Evolutionary conservation across 2,329 filamentous ascomycete species (phyloP), one percentile per base, ranked within the genome.

Genomic region (Dactylonectria estremocensis): DNA sequence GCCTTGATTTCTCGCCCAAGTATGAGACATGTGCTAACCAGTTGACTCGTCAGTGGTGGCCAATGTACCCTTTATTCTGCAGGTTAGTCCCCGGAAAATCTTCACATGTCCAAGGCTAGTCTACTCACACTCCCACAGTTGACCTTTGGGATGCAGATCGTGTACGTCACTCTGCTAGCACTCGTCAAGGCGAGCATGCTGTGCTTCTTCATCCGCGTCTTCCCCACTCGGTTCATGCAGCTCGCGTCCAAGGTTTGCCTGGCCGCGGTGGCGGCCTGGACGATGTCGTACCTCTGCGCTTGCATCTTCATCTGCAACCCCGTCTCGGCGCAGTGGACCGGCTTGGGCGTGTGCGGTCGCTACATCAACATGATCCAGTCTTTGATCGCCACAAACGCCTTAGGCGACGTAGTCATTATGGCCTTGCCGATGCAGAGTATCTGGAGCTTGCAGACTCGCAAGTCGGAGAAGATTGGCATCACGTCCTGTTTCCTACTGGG

Each of bases 281-380:
- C 78, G n/a, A 78, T 85, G 50, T 78, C 81, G 18, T 83, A 81
- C 56, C 75, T 85, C 16, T 81, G 78, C 7, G 57, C 75, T 3
- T 77, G 71, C 72, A 80, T 86, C 61, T 86, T 87, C 72, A 80
- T 85, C 49, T 87, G 85, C 75, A 79, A 77, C 0, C 85, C 84
- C 0, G 78, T 86, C 6, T 71, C 80, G 7, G 84, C 82, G 62
- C 77, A 83, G 2, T 87, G 84, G 84, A 77, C 83, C 8, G 77
- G 76, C 0, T 69, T 74, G 8, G 76, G 76, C 28, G 68, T 45
- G 5, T 83, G 81, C 59, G 76, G 79, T n/a, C 64, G 72, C 2
- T 80, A 81, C 46, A 76, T 82, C 5, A 74, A 77, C 3, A 77
- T 82, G 67, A 81, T 81, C 16, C 78, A 81, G 20, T 77, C 79